Evolutionary conservation across 2,329 filamentous ascomycete genomes (phyloP), one percentile per base, ranked within the genome.

Genomic region (Sphaceloma murrayae): DNA sequence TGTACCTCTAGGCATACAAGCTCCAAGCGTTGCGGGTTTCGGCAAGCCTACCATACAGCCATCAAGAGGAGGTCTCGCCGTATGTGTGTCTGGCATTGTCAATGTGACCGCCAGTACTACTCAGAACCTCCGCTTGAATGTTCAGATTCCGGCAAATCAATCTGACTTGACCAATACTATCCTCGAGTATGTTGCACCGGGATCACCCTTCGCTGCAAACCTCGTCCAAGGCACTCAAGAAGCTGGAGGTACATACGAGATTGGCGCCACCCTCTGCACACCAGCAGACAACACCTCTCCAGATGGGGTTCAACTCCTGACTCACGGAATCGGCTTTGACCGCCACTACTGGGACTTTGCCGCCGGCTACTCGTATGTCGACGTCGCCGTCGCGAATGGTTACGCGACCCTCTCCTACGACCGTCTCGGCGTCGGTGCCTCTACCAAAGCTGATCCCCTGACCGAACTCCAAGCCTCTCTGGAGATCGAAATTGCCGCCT

Each of bases 401-500:
- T 64, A 63, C 51, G 59, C 62, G 2, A 64, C 63, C 2, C 61
- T 67, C 54, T 59, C 57, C 44, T 67, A 66, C 54, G 64, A 67
- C 51, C 63, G 65, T 39, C 58, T 68, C 7, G 65, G 64, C 21
- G 55, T 57, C 1, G 65, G 63, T 2, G 47, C 46, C 6, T 66
- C 62, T 17, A 54, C 56, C 33, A 62, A 63, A 38, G 60, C 63
- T 5, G 64, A 67, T 46, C 57, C 61, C 8, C 52, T 63, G 34
- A 54, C 62, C 30, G 53, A 56, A 33, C 60, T 67, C 18, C 64
- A 67, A 50, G 55, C 55, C 5, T 53, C 57, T 14, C 44, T 64
- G 17, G 58, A 67, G 46, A 53, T 62, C 46, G 61, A 59, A 17
- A 58, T 67, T 40, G 54, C 55, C 3, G 59, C 64, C 46, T 38